Evolutionary conservation across 352 stramenopile genomes (phyloP), one percentile per base, ranked within the genome.

Genomic region (Globisporangium barbulae): DNA sequence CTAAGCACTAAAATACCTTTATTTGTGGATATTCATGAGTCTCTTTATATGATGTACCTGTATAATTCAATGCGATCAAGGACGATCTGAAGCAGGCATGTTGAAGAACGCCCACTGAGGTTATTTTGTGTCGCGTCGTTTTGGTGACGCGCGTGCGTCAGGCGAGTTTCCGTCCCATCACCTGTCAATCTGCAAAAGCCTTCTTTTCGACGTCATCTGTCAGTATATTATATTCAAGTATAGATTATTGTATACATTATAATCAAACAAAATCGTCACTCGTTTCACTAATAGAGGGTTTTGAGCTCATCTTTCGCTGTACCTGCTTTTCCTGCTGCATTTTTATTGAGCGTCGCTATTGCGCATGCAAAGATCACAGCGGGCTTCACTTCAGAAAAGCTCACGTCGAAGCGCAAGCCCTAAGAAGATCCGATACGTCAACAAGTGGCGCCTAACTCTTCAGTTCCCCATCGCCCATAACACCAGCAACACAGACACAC

Each of bases 61-160:
- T 39, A 39, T 39, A 39, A 12, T 6, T 39, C 33, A 39, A 39
- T 39, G 9, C 33, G 33, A 12, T 39, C 33, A 39, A 12, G 37
- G 37, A 2, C 19, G 37, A 17, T 19, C 13, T 42, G 39, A n/a
- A 39, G 39, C 8, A 3, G 8, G 19, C 15, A 50, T 39, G n/a
- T 33, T 62, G 56, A 62, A 53, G 56, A 56, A 55, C 49, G 22
- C 33, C 49, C 33, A 5, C 48, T 37, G 53, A 60, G 53, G 53
- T 50, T 60, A 28, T 60, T 37, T 50, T 50, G 35, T 59, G 39
- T 50, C 42, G 35, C 33, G 30, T 53, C 25, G 31, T 3, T 30
- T 6, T 42, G 2, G 30, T 62, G 56, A 62, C 44, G 56, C 52
- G 9, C 1, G 28, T 19, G 52, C 52, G 52, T 57, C 10, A 17